phyloP scores from a whole-genome alignment of 2,329 filamentous ascomycete genomes.

The Aspergillus quadricinctus region DNA sequence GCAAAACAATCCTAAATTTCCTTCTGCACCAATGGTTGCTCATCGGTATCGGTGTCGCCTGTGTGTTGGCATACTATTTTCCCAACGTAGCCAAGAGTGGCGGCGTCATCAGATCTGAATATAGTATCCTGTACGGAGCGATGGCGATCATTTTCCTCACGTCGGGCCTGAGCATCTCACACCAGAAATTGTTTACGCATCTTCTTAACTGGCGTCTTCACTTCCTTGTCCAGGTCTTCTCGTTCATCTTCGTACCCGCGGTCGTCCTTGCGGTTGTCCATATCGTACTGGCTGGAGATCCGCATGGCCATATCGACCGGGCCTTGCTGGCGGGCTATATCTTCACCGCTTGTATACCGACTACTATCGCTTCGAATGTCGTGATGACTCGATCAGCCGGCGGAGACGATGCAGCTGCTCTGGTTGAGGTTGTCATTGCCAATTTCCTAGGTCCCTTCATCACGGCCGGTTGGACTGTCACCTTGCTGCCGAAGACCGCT shows the following conservation, averaged over 20 bases:
- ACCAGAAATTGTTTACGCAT: slow-evolving; percentile 57
- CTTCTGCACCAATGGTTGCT: slow-evolving; percentile 60
- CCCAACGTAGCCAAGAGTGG: slow-evolving; percentile 48
- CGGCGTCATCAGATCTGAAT: slow-evolving; percentile 36
- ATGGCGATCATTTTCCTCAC: slow-evolving; percentile 68
- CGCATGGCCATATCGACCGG: slow-evolving; percentile 51
- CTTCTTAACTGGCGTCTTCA: slow-evolving; percentile 65
- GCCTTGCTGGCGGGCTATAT: slow-evolving; percentile 65
- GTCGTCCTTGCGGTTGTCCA: slow-evolving; percentile 56
- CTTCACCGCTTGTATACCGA: slow-evolving; percentile 64
- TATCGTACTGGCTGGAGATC: slow-evolving; percentile 45
- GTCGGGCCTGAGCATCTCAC: slow-evolving; percentile 65
- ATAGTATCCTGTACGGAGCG: slow-evolving; percentile 60
- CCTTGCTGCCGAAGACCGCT: slow-evolving; percentile 45
- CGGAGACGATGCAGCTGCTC: slow-evolving; percentile 61
- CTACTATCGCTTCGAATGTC: slow-evolving; percentile 68
- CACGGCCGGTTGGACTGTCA: slow-evolving; percentile 59
- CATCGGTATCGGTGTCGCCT: slow-evolving; percentile 54
- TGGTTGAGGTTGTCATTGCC: slow-evolving; percentile 66
- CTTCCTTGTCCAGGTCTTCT: slow-evolving; percentile 62
- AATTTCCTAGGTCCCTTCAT: slow-evolving; percentile 67
- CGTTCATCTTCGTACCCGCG: slow-evolving; percentile 62
- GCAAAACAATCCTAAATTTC: slow-evolving; percentile 21
- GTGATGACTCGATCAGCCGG: slow-evolving; percentile 68
- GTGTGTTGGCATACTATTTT: slow-evolving; percentile 52